These are phyloP conservation scores for Termitomyces titanicus DNA, from an alignment of 768 basidiomycete genomes.

Conservation along the genomic window DNA sequence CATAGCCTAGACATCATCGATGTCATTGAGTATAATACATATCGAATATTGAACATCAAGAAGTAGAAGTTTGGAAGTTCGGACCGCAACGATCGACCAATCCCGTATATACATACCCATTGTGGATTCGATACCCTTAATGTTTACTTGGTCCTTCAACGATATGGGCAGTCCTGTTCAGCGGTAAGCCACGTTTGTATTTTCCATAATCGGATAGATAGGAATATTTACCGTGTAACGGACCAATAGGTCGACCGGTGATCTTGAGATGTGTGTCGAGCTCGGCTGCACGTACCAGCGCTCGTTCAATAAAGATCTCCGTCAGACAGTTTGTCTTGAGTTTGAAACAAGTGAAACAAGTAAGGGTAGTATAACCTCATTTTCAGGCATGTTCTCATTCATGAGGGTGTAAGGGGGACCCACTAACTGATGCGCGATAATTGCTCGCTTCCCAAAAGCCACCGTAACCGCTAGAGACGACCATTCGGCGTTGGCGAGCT, in stretches of 20 bases:
- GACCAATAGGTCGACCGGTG: constrained; percentile 66
- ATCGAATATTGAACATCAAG: no score
- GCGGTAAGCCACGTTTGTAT: background rate
- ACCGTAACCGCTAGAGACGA: constrained; percentile 64
- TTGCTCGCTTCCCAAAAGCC: constrained; percentile 75
- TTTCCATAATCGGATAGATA: constrained; percentile 4
- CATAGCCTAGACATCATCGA: constrained; percentile 49
- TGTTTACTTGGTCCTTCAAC: constrained; percentile 68
- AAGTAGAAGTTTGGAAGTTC: background rate
- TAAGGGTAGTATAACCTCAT: background rate
- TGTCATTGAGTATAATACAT: no score
- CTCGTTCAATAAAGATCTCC: constrained; percentile 77
- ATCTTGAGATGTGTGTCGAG: constrained; percentile 59
- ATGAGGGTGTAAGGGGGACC: constrained; percentile 14
- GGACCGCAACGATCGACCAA: background rate
- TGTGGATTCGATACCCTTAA: constrained; percentile 66
- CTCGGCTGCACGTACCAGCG: constrained; percentile 57
- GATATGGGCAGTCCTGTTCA: constrained; percentile 55
- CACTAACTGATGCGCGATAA: constrained; percentile 77
- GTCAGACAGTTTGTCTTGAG: constrained; percentile 74
- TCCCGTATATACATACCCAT: constrained; percentile 58
- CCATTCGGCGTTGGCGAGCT: constrained; percentile 52
- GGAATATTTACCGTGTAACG: constrained; percentile 55
- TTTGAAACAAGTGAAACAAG: background rate
- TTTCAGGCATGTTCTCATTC: background rate